Base-by-base conservation (phyloP, 768 basidiomycete genomes). In the Dentipellis sp. region DNA sequence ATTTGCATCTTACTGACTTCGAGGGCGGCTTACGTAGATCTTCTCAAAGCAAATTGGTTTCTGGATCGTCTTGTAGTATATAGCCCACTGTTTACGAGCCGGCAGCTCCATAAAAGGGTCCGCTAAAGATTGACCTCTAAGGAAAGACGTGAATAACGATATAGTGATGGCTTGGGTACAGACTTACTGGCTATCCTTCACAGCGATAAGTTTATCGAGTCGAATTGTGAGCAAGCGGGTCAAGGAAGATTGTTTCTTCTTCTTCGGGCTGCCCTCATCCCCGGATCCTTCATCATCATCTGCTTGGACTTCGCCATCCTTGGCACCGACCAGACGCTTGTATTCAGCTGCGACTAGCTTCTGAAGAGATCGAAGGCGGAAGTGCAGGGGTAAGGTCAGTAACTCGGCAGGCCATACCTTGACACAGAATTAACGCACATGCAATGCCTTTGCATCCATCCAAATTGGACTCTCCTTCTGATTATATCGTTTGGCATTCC, bases 41-140 rank as follows among this genome's bases (percentile, higher is more conserved):
- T 78, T 80, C 58, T 88, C 85, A 21, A 93, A 75, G 62, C 87
- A 88, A 65, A 85, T 86, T 0, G 90, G 90, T 35, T 79, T 78
- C 69, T 86, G 82, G 63, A 94, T 93, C 55, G 80, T 71, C 63
- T 82, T 82, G 70, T 93, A 92, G 65, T 94, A 94, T 11, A 77
- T 70, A 0, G 91, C 78, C 82, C 88, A 94, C 4, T 78, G 73
- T 63, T 88, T 91, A 68, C 79, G 86, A 29, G 80, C 82, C 1
- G 93, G 93, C 46, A 94, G 73, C 49, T 88, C 84, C 83, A 90
- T 86, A 73, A 97, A 97, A 59, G 84, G 84, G 2, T 74, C 76
- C 12, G 85, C 84, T 42, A 88, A 67, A 16, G 80, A 68, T 37
- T 82, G 84, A 45, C 87, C 89, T 38, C 87, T 91, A 36, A 48